Percentiles rank a stretch among this genome's conserved stretches.
Evolutionary conservation across 352 stramenopile species (phyloP).

Genomic region (Phytophthora idaei): DNA sequence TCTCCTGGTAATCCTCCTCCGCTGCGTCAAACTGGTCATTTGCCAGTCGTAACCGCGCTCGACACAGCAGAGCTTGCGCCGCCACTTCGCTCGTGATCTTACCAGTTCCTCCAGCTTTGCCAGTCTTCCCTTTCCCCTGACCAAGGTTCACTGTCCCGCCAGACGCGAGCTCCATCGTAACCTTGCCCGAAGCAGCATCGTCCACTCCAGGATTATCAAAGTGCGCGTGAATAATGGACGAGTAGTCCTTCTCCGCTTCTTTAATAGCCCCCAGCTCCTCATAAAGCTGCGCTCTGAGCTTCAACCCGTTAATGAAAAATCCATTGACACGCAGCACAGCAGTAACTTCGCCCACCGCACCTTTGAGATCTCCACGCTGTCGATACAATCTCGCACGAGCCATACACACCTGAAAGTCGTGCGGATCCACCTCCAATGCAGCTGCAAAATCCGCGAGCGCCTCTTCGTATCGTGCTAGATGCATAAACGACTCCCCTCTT

Average conservation of each 20-base stretch:
- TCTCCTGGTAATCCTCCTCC: slow-evolving; percentile 64
- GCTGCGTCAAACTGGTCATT: slow-evolving; percentile 63
- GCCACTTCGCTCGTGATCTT: slow-evolving; percentile 68
- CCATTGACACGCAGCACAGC: slow-evolving; percentile 59
- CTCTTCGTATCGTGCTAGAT: slow-evolving; percentile 59
- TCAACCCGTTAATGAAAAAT: slow-evolving; percentile 78
- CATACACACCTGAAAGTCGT: slow-evolving; percentile 71
- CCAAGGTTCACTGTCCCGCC: slow-evolving; percentile 26
- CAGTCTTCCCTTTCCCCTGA: slow-evolving; percentile 26
- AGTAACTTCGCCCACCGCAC: slow-evolving; percentile 63
- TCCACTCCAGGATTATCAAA: slow-evolving; percentile 45
- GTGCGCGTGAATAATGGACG: slow-evolving; percentile 73
- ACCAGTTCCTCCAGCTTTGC: slow-evolving; percentile 23
- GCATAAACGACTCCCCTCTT: slow-evolving; percentile 52
- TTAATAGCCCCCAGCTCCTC: slow-evolving; percentile 42
- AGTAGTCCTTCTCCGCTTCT: slow-evolving; percentile 65
- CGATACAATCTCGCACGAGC: slow-evolving; percentile 57
- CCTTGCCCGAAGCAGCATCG: slow-evolving; percentile 16
- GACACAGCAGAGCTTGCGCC: slow-evolving; percentile 53
- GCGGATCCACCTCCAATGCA: slow-evolving; percentile 48
- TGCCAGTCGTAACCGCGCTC: slow-evolving; percentile 53
- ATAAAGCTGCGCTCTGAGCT: slow-evolving; percentile 62
- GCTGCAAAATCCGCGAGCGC: slow-evolving; percentile 57
- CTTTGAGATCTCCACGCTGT: slow-evolving; percentile 42
- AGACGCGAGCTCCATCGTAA: slow-evolving; percentile 41